Conservation (phyloP, 78 protist species). For the Emiliania huxleyi region DNA sequence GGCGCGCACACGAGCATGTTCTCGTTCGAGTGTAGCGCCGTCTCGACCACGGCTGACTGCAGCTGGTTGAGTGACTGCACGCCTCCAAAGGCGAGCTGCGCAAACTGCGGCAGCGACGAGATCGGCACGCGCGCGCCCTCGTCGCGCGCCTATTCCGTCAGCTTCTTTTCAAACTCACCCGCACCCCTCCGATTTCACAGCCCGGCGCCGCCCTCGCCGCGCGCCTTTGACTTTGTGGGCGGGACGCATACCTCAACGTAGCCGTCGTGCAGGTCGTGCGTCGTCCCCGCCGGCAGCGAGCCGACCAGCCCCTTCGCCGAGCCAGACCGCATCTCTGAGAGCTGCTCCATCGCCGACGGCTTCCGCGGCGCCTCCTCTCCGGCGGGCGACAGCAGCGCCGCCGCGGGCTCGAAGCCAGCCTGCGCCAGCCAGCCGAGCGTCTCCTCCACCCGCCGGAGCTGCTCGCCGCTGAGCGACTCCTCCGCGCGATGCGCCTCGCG, state of each 20-base stretch:
- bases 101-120: not conserved
- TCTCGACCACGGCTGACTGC: not conserved
- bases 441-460: not conserved
- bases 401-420: not conserved
- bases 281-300: not conserved
- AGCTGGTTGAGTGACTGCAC: slow-evolving; percentile 21
- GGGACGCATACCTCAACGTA: no score
- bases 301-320: not conserved
- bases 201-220: no score
- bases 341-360: not conserved
- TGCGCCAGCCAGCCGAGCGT: not conserved
- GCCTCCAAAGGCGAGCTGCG: slow-evolving; percentile 44
- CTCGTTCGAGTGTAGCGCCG: slow-evolving; percentile 59
- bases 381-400: not conserved
- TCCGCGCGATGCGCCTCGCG: not conserved
- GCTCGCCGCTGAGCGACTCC: not conserved
- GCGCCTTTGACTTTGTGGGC: no score
- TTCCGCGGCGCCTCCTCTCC: not conserved
- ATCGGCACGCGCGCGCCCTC: not conserved
- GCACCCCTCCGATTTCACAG: no score
- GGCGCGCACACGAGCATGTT: slow-evolving; percentile 97
- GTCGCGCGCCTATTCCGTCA: no score
- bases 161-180: no score
- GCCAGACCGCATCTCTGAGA: not conserved
- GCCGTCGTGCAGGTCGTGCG: not conserved